Evolutionary conservation across 768 basidiomycete species (phyloP).

Genomic region (Mrakia hoshinonis): DNA sequence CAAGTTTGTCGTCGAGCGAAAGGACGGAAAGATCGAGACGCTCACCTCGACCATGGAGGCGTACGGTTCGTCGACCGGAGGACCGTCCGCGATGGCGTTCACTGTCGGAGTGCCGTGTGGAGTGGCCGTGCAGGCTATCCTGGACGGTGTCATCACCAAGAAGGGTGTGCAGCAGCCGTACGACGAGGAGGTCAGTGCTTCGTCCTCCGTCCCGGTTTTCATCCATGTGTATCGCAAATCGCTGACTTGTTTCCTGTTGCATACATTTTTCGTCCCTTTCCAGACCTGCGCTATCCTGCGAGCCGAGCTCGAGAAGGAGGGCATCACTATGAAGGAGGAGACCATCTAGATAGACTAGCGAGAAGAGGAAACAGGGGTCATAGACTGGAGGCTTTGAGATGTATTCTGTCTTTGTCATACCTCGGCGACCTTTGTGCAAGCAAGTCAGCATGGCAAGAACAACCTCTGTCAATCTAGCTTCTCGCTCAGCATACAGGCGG

Average conservation of each 20-base stretch:
- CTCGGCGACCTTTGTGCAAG: no score
- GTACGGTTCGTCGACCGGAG: slow-evolving; percentile 27
- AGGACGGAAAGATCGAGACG: slow-evolving; percentile 63
- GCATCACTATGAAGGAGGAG: slow-evolving; percentile 35
- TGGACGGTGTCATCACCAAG: slow-evolving; percentile 70
- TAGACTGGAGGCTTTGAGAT: background rate
- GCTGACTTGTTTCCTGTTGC: background rate
- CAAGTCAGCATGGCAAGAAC: no score
- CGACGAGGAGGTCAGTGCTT: slow-evolving; percentile 50
- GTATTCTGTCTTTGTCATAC: background rate
- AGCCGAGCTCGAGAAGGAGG: slow-evolving; percentile 37
- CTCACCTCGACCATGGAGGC: slow-evolving; percentile 29
- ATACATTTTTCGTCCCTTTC: background rate
- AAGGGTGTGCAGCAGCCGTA: slow-evolving; percentile 83
- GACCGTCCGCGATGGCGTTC: slow-evolving; percentile 30
- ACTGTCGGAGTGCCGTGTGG: slow-evolving; percentile 86
- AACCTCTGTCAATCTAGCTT: no score
- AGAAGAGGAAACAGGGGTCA: background rate
- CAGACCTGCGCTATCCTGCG: slow-evolving; percentile 33
- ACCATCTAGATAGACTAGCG: slow-evolving; percentile 12
- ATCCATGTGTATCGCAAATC: background rate
- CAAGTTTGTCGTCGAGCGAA: slow-evolving; percentile 87
- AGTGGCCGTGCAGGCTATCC: slow-evolving; percentile 79
- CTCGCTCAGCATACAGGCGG: no score
- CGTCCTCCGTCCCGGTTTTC: background rate